Base-by-base conservation (phyloP, 192 early-diverging fungal species). In the Backusella parvicylindrica region DNA sequence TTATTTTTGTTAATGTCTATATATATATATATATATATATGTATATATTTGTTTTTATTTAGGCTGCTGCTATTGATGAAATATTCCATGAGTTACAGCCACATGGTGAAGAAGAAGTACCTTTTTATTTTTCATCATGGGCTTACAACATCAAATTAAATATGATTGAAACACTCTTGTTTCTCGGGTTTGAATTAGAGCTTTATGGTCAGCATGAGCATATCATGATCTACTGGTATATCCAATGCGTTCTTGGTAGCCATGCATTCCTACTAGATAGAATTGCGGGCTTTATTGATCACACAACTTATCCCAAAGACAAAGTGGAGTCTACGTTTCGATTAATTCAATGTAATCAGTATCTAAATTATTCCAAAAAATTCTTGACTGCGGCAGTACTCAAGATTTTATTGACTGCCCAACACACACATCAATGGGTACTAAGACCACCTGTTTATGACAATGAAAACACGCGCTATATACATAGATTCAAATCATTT, bases 101-200 rank as follows among this genome's bases (percentile, higher is more conserved):
- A 31, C 26, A 56, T 15, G 47, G 40, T 6, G 65, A 72, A 12
- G 32, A 72, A 12, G 32, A 71, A 37, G 53, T 63, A 2, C 84
- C 86, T 1, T 91, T 79, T 66, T 86, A 86, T 56, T 81, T 92
- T 18, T 91, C 90, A 3, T 87, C 84, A 0, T 93, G 92, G 92
- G 84, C 83, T 12, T 92, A 88, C 75, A 82, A 89, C 49, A 81
- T 83, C 38, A 91, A 92, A 70, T 74, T 91, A 1, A 82, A 68
- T 23, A 77, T 89, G 65, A 79, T 92, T 77, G 85, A 88, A 41
- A 79, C 81, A 9, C 71, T 88, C 66, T 56, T 92, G 15, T 68
- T 85, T 30, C 72, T 91, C 0, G 92, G 92, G 7, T 92, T 90
- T 79, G 92, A 93, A 64, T 71, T 92, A 1, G 92, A 91, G 49